Evolutionary conservation across 192 early-diverging fungal species (phyloP).

Genomic region (Geranomyces michiganensis): DNA sequence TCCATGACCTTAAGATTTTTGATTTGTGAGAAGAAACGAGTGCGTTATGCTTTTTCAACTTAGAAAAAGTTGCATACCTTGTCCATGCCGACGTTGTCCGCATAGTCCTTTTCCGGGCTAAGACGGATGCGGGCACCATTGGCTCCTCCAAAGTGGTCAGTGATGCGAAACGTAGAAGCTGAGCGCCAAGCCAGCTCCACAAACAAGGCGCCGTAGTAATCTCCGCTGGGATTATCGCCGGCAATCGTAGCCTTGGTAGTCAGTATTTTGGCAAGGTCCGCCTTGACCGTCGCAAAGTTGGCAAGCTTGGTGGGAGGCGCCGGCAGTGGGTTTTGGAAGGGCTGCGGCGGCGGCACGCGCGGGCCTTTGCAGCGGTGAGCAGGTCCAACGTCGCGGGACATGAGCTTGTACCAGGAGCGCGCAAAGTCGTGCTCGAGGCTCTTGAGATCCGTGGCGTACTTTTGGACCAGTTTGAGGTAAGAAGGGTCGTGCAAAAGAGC

Average conservation of each 20-base stretch:
- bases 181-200: slow-evolving; percentile 37
- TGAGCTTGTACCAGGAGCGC: slow-evolving; percentile 45
- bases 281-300: slow-evolving; percentile 13
- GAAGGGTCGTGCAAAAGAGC: slow-evolving; percentile 59
- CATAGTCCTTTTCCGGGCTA: slow-evolving; percentile 51
- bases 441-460: slow-evolving; percentile 58
- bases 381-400: slow-evolving; percentile 40
- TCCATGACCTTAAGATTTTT: slow-evolving; percentile 72
- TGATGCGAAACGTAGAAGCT: slow-evolving; percentile 35
- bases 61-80: neutral
- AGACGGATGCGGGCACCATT: slow-evolving; percentile 44
- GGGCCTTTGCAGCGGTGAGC: slow-evolving; percentile 26
- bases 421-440: slow-evolving; percentile 33
- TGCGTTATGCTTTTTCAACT: too few species aligned
- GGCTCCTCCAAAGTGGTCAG: slow-evolving; percentile 36
- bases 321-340: slow-evolving; percentile 42
- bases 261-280: slow-evolving; percentile 13
- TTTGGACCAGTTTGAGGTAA: slow-evolving; percentile 59
- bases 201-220: slow-evolving; percentile 34
- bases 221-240: slow-evolving; percentile 11
- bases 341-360: slow-evolving; percentile 31
- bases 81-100: slow-evolving; percentile 65
- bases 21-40: too few species aligned
- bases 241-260: neutral
- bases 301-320: slow-evolving; percentile 25